A percentile compares a stretch with the other conserved stretches of the same genome.
Evolutionary conservation across 371 early-diverging fungal species (phyloP).

Genomic region (Homolaphlyctis polyrhiza): DNA sequence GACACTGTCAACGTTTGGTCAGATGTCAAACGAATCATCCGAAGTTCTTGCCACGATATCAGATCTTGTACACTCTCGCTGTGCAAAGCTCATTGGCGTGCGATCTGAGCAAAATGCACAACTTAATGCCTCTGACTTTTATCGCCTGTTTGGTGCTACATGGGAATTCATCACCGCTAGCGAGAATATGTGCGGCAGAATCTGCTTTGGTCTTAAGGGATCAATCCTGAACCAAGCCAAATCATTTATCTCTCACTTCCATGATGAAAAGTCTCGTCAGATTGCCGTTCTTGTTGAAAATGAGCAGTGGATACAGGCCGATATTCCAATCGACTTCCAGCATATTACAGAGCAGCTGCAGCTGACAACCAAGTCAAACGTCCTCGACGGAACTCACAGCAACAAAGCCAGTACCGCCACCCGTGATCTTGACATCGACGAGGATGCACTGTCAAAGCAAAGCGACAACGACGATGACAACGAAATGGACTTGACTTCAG

Average conservation of each 20-base stretch:
- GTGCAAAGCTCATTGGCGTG: slow-evolving; percentile 78
- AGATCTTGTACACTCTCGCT: slow-evolving; percentile 79
- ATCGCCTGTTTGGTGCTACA: slow-evolving; percentile 66
- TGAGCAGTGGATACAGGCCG: slow-evolving; percentile 90
- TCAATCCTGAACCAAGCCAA: slow-evolving; percentile 76
- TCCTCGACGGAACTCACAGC: background rate
- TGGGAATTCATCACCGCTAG: slow-evolving; percentile 73
- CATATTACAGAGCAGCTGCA: slow-evolving; percentile 71
- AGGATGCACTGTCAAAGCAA: background rate
- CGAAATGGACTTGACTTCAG: slow-evolving; percentile 21
- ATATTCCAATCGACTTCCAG: slow-evolving; percentile 89
- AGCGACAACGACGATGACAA: slow-evolving; percentile 16
- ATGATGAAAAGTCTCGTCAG: slow-evolving; percentile 83
- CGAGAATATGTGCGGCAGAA: slow-evolving; percentile 70
- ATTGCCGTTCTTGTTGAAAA: slow-evolving; percentile 82
- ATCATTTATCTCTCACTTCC: slow-evolving; percentile 82
- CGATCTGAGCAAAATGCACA: slow-evolving; percentile 85
- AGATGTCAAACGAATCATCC: slow-evolving; percentile 37
- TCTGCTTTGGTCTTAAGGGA: slow-evolving; percentile 80
- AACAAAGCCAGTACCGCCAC: background rate
- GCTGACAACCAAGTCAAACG: slow-evolving; percentile 11
- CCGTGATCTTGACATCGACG: background rate
- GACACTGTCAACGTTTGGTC: slow-evolving; percentile 15
- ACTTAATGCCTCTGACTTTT: slow-evolving; percentile 80
- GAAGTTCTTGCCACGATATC: slow-evolving; percentile 68